Percentiles rank a stretch among this genome's conserved stretches.
These are phyloP conservation scores for Carallia brachiata DNA, from an alignment of 345 rosid genomes.

Conservation along the genomic window DNA sequence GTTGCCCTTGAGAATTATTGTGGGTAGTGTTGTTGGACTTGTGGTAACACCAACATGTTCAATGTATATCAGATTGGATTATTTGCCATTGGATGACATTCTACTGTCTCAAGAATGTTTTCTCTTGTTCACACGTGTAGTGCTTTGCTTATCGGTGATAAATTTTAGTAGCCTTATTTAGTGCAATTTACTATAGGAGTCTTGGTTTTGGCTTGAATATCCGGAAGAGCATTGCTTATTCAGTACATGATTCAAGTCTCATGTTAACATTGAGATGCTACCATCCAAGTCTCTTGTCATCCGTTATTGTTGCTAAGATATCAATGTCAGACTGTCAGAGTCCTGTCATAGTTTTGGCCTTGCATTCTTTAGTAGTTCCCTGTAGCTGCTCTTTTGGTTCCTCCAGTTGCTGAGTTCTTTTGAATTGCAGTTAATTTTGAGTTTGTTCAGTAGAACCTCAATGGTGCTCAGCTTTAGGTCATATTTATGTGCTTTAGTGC, in stretches of 20 bases:
- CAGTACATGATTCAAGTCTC: too few species aligned
- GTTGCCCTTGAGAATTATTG: constrained; percentile 48
- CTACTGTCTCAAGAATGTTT: constrained; percentile 7
- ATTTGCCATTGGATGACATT: constrained; percentile 1
- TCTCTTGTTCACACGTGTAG: not conserved
- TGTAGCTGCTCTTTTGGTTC: not conserved
- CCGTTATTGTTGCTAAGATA: too few species aligned
- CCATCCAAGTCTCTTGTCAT: too few species aligned
- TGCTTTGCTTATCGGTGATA: not conserved
- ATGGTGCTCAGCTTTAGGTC: not conserved
- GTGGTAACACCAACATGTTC: constrained; percentile 51
- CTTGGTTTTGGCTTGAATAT: not conserved
- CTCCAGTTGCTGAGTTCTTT: not conserved
- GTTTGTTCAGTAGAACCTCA: not conserved
- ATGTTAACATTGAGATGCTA: too few species aligned
- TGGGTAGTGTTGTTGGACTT: constrained; percentile 58
- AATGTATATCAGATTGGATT: constrained; percentile 17
- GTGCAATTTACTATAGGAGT: not conserved
- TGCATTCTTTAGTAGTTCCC: not conserved
- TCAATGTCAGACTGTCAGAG: too few species aligned
- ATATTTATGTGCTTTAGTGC: not conserved
- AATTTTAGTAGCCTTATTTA: not conserved
- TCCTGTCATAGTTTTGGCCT: not conserved
- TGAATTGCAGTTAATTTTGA: not conserved
- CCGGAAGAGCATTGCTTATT: too few species aligned